Evolutionary conservation across 108 stramenopile genomes (phyloP).

Genomic region (Conticribra weissflogii): DNA sequence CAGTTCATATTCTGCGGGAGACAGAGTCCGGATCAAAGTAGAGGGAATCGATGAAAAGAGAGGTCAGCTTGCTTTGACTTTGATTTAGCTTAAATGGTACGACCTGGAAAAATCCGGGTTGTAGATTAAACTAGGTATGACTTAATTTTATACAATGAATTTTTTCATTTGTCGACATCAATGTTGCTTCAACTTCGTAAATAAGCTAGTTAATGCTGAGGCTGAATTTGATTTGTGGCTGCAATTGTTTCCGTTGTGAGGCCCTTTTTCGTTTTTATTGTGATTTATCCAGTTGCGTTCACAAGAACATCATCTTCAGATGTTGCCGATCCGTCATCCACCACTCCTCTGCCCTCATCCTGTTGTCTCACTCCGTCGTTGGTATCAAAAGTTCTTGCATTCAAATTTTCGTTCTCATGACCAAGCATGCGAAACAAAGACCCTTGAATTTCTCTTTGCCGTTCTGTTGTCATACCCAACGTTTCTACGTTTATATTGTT

Average conservation of each 20-base stretch:
- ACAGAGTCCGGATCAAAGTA: constrained; percentile 67
- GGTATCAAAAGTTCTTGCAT: not conserved
- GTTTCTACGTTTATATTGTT: constrained; percentile 66
- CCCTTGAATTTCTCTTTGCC: constrained; percentile 87
- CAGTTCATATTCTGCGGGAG: constrained; percentile 51
- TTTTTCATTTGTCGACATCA: not conserved
- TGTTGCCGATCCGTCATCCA: not conserved
- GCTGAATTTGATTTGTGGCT: no score
- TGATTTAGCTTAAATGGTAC: constrained; percentile 38
- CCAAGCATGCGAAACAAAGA: constrained; percentile 88
- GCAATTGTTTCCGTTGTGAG: no score
- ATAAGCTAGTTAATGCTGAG: no score
- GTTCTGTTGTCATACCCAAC: constrained; percentile 85
- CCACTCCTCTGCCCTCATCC: not conserved
- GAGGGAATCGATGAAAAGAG: constrained; percentile 79
- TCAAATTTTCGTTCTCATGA: constrained; percentile 57
- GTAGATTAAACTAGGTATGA: no score
- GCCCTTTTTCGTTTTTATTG: not conserved
- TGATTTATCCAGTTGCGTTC: not conserved
- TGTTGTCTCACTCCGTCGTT: not conserved
- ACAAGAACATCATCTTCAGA: constrained; percentile 10
- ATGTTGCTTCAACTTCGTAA: no score
- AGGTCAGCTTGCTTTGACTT: constrained; percentile 75
- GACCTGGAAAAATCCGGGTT: no score
- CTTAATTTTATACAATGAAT: not conserved